Percentiles rank a stretch among this genome's conserved stretches.
Conservation (phyloP, 495 filamentous ascomycete species). For the Staphylotrichum longicolle region DNA sequence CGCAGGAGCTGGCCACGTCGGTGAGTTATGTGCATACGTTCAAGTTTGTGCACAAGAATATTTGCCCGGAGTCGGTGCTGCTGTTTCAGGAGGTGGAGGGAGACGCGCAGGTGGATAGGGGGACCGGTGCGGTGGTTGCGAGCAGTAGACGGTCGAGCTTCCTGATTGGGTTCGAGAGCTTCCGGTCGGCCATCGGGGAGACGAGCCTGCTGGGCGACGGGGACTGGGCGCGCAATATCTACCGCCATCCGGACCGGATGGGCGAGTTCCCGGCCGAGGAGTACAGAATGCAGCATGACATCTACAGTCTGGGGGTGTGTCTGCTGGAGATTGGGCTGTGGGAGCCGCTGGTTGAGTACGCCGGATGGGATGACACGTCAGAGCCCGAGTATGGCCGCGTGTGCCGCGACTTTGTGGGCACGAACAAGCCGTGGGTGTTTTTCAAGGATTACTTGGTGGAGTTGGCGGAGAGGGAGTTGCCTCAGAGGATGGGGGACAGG, state of each 20-base stretch:
- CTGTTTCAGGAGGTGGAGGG: constrained; percentile 31
- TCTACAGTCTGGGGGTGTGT: constrained; percentile 61
- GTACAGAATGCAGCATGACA: constrained; percentile 60
- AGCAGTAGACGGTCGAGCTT: constrained; percentile 25
- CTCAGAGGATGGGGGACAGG: constrained; percentile 42
- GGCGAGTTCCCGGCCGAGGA: constrained; percentile 37
- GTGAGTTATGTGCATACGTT: not conserved
- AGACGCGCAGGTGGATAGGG: not conserved
- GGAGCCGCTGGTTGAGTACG: constrained; percentile 44
- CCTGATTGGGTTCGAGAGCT: constrained; percentile 52
- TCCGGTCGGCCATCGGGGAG: constrained; percentile 35
- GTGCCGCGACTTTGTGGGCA: not conserved
- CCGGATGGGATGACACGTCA: not conserved
- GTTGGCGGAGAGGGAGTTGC: too few species aligned
- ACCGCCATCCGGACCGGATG: constrained; percentile 54
- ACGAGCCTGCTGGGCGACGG: constrained; percentile 35
- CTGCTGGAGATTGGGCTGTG: constrained; percentile 61
- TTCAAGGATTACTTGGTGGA: constrained; percentile 34
- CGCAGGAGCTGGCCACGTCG: not conserved
- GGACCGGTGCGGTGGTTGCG: not conserved
- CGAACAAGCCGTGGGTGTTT: not conserved
- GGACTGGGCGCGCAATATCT: constrained; percentile 49
- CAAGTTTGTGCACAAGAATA: not conserved
- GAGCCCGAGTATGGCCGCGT: not conserved
- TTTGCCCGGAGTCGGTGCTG: constrained; percentile 22